phyloP scores from a whole-genome alignment of 192 early-diverging fungal species.

The Phycomyces nitens region DNA sequence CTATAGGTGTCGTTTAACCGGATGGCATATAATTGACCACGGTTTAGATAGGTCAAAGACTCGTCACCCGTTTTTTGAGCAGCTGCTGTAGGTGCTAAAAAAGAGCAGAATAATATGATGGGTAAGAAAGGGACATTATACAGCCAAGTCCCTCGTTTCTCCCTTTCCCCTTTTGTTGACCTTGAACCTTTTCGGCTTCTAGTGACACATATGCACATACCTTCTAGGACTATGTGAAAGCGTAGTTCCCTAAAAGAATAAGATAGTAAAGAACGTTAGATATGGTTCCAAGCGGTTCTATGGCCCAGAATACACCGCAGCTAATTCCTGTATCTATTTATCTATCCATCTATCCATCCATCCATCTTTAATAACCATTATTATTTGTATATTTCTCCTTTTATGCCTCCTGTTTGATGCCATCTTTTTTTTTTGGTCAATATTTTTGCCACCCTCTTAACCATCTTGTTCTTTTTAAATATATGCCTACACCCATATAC shows the following conservation, averaged over 20 bases:
- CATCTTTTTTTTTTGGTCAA: no score
- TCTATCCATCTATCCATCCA: no score
- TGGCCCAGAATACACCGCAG: background rate
- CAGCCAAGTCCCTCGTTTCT: no score
- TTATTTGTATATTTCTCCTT: no score
- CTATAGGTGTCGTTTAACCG: background rate
- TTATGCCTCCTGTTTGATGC: no score
- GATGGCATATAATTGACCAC: constrained; percentile 44
- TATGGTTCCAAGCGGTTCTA: background rate
- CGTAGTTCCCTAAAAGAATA: constrained; percentile 1
- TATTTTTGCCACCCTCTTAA: no score
- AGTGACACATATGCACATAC: background rate
- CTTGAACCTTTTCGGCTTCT: no score
- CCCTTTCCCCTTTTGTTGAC: no score
- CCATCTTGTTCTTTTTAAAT: no score
- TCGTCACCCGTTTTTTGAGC: constrained; percentile 49
- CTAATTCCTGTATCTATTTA: no score
- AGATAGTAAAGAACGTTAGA: background rate
- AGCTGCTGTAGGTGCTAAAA: constrained; percentile 47
- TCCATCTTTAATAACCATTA: no score
- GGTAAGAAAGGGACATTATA: background rate
- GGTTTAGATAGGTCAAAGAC: constrained; percentile 70
- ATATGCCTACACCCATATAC: no score
- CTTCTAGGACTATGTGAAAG: background rate
- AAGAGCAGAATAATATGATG: background rate